phyloP scores from a whole-genome alignment of 768 basidiomycete genomes.

The Suillus spraguei region DNA sequence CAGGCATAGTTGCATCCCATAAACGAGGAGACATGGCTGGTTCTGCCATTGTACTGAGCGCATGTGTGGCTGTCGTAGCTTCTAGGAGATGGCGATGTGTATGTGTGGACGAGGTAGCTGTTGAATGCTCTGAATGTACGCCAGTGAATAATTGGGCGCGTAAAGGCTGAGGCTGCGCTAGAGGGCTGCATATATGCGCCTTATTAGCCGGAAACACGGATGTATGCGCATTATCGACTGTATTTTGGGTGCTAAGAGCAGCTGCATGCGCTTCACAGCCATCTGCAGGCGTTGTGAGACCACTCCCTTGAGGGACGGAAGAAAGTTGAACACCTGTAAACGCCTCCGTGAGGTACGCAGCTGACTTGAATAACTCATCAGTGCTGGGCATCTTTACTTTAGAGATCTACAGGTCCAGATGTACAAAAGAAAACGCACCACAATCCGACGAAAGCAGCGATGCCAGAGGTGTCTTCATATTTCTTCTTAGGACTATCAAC shows the following conservation, averaged over 20 bases:
- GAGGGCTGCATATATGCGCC: background rate
- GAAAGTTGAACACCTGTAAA: conserved; percentile 39
- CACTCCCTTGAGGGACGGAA: background rate
- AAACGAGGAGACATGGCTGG: background rate
- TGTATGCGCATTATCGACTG: background rate
- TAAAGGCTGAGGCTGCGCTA: background rate
- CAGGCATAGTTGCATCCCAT: conserved; percentile 6
- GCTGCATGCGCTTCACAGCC: background rate
- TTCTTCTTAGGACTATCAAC: conserved; percentile 36
- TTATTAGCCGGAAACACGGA: background rate
- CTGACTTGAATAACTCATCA: conserved; percentile 77
- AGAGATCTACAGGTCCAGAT: background rate
- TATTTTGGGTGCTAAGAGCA: background rate
- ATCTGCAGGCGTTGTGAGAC: background rate
- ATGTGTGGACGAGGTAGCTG: background rate
- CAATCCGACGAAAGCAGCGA: conserved; percentile 53
- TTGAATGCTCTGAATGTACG: background rate
- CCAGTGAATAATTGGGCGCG: background rate
- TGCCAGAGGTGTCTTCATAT: conserved; percentile 65
- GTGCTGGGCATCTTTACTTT: conserved; percentile 42
- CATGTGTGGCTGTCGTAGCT: background rate
- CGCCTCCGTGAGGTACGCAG: conserved; percentile 75
- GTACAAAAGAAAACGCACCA: conserved; percentile 44
- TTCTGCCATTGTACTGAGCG: background rate
- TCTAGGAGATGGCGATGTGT: background rate